Evolutionary conservation across 495 filamentous ascomycete species (phyloP).

Genomic region (Hamigera avellanea): DNA sequence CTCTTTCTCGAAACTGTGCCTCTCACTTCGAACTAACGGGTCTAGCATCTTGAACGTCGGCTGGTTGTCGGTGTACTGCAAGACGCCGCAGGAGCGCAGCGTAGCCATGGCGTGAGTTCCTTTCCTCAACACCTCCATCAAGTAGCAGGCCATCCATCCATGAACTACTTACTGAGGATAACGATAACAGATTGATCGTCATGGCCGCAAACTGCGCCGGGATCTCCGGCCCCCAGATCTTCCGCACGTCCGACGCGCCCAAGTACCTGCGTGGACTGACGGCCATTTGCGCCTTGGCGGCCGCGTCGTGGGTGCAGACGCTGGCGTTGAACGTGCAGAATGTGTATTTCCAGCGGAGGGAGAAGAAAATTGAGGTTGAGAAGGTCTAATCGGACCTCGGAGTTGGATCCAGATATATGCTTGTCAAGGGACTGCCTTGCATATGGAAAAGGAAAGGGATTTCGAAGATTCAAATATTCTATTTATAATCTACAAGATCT

Average conservation of each 20-base stretch:
- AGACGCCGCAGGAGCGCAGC: slow-evolving; percentile 33
- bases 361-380: too few relatives aligned
- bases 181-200: slow-evolving; percentile 31
- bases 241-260: slow-evolving; percentile 38
- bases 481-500: too few relatives aligned
- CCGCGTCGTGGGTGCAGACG: slow-evolving; percentile 17
- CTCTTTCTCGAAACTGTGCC: slow-evolving; percentile 20
- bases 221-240: slow-evolving; percentile 43
- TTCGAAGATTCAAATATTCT: too few relatives aligned
- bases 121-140: neutral
- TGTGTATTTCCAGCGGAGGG: neutral
- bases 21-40: too few relatives aligned
- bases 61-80: slow-evolving; percentile 37
- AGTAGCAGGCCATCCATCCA: neutral
- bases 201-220: slow-evolving; percentile 44
- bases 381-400: too few relatives aligned
- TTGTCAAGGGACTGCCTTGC: too few relatives aligned
- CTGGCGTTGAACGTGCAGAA: slow-evolving; percentile 13
- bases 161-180: slow-evolving; percentile 7
- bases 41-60: slow-evolving; percentile 33
- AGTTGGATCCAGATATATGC: too few relatives aligned
- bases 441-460: too few relatives aligned
- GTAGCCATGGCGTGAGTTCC: slow-evolving; percentile 40
- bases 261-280: slow-evolving; percentile 35
- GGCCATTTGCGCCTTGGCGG: slow-evolving; percentile 20